Evolutionary conservation across 2,329 filamentous ascomycete species (phyloP), one percentile per base, ranked within the genome.

Genomic region (Mycosphaerella sp.): DNA sequence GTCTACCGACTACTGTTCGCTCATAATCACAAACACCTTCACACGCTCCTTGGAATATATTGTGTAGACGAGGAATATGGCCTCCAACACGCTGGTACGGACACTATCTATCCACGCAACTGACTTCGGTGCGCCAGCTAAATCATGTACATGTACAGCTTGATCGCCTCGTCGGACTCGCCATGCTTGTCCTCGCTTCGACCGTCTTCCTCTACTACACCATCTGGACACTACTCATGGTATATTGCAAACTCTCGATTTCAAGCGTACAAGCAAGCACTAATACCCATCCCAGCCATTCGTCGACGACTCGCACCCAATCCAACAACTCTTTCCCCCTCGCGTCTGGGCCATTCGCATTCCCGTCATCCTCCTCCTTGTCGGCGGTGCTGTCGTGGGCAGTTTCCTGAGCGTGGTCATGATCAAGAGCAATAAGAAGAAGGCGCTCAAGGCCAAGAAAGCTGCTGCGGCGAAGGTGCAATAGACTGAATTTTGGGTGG

Each of bases 311-410:
- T 89, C 89, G 71, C 93, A 98, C 73, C 85, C 89, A 54, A 85
- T 97, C 55, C 93, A 98, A 71, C 86, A 86, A 71, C 80, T 97
- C 77, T 98, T 98, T 78, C 93, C 89, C 59, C 92, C 92, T 45
- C 91, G 93, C 72, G 91, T 95, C 71, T 98, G 93, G 93, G 93
- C 93, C 57, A 95, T 98, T 71, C 91, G 93, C 72, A 93, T 98
- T 68, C 93, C 93, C 64, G 92, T 98, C 66, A 95, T 98, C 71
- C 84, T 98, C 64, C 86, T 96, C 60, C 84, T 98, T 45, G 80
- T 98, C 62, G 91, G 86, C 61, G 91, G 86, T 57, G 90, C 93
- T 56, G 90, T 98, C 56, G 92, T 98, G 58, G 93, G 93, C 60
- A 95, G 89, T 57, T 98, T 98, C 79, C 80, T 98, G 64, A 86